Evolutionary conservation across 2,329 filamentous ascomycete genomes (phyloP), one percentile per base, ranked within the genome.

Genomic region (Trichocomaceae sp.): DNA sequence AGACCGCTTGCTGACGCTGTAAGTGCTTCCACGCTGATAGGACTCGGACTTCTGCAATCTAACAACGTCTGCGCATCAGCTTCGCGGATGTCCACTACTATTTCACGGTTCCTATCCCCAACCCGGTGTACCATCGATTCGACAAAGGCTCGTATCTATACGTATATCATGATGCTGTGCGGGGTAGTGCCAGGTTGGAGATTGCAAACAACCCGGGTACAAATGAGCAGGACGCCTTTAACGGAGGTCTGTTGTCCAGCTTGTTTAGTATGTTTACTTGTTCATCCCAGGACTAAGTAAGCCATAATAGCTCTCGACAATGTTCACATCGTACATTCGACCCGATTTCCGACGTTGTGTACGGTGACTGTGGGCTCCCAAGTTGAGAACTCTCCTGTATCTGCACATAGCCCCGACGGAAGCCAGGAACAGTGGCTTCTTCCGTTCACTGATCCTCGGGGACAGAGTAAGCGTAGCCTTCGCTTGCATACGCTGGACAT

Each of bases 1-100:
- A 67, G 74, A 77, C 59, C 68, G 71, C 51, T 56, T 76, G 52
- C 63, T 76, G 59, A 77, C 74, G 31, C 66, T 76, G 75, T 78
- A 63, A 72, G 73, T 66, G 42, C 55, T 39, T 39, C 23, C 39
- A 51, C 33, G 15, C 49, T 51, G 4, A 29, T 20, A 19, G 22
- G 39, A 26, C 15, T 22, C 41, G 31, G 31, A 35, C 31, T 5
- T 35, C 12, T 46, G 42, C 22, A 19, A 33, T 39, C 45, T 55
- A 53, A 47, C 44, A 57, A 62, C 50, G 60, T 20, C 10, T 23
- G 29, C 35, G 47, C 29, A 50, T 12, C 60, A 86, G 83, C 62
- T 85, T 83, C 63, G 79, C 80, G 56, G 83, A 86, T 64, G 73
- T 84, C 42, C 83, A 85, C 66, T 84, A 83, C 65, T 84, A 80